A percentile compares a stretch with the other conserved stretches of the same genome.
These are phyloP conservation scores for Asparagopsis taxiformis DNA, from an alignment of 31 red algal species.

Conservation along the genomic window DNA sequence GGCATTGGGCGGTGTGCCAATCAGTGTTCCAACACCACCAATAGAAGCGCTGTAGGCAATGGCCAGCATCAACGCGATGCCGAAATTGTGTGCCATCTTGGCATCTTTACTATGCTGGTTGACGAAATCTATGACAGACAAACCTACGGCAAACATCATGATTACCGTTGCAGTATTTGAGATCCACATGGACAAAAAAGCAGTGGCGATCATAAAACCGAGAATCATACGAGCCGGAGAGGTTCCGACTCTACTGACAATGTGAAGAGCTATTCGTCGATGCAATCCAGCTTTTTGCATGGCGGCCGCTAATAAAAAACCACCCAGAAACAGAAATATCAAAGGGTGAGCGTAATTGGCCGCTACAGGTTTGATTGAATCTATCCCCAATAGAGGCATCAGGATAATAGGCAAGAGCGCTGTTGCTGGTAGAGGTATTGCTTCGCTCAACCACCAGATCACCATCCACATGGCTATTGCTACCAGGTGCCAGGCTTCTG, in stretches of 20 bases:
- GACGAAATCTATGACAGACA: constrained; percentile 16
- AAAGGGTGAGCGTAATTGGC: constrained; percentile 1
- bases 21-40: constrained; percentile 11
- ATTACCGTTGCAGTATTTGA: constrained; percentile 16
- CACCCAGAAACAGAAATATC: constrained; percentile 14
- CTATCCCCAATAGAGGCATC: constrained; percentile 2
- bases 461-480: too few species aligned
- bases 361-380: background rate
- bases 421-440: constrained; percentile 6
- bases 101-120: background rate
- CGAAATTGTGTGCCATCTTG: constrained; percentile 3
- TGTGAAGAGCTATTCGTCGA: constrained; percentile 4
- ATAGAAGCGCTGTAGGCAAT: constrained; percentile 7
- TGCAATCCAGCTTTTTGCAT: background rate
- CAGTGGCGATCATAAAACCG: constrained; percentile 15
- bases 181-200: constrained; percentile 14
- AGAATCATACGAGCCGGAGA: background rate
- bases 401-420: constrained; percentile 5
- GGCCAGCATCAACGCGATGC: background rate
- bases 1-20: constrained; percentile 23
- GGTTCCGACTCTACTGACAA: background rate
- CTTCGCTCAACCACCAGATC: constrained; percentile 21
- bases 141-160: constrained; percentile 2
- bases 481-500: too few species aligned
- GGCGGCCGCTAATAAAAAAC: constrained; percentile 8